Conservation (phyloP, 306 rosid species). For the Vigna reflexopilosa region DNA sequence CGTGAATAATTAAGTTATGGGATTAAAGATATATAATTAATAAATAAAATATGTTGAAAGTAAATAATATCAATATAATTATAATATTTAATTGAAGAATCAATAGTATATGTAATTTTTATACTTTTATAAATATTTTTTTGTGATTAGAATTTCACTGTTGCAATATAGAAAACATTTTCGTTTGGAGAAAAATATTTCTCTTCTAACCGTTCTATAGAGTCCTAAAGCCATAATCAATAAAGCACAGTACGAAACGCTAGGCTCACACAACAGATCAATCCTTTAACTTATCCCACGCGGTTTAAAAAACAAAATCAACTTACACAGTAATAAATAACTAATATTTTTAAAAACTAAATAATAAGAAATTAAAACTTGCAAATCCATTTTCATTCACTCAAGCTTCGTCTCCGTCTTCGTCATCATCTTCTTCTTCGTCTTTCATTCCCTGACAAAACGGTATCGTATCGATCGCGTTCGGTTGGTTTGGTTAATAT, state of each 20-base stretch:
- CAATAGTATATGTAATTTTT: too few species aligned
- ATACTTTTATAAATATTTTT: too few species aligned
- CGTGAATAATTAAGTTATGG: too few species aligned
- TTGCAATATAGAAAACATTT: too few species aligned
- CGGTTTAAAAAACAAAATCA: not conserved
- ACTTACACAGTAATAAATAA: not conserved
- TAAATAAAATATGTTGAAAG: too few species aligned
- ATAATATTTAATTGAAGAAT: too few species aligned
- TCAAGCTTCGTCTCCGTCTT: not conserved
- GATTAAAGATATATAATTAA: too few species aligned
- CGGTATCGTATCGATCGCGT: constrained; percentile 41
- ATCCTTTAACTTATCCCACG: not conserved
- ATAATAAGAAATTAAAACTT: not conserved
- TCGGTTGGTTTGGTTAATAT: not conserved
- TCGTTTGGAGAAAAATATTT: too few species aligned
- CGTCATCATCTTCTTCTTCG: not conserved
- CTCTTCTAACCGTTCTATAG: not conserved
- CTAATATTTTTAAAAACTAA: not conserved
- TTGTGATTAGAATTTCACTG: too few species aligned
- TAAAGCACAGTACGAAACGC: not conserved
- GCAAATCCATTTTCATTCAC: not conserved
- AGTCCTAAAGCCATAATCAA: not conserved
- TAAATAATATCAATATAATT: too few species aligned
- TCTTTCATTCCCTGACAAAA: constrained; percentile 5
- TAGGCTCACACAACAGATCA: too few species aligned